These are phyloP conservation scores for Saccharum spontaneum DNA, from an alignment of 176 grass and related monocot species.

Conservation along the genomic window DNA sequence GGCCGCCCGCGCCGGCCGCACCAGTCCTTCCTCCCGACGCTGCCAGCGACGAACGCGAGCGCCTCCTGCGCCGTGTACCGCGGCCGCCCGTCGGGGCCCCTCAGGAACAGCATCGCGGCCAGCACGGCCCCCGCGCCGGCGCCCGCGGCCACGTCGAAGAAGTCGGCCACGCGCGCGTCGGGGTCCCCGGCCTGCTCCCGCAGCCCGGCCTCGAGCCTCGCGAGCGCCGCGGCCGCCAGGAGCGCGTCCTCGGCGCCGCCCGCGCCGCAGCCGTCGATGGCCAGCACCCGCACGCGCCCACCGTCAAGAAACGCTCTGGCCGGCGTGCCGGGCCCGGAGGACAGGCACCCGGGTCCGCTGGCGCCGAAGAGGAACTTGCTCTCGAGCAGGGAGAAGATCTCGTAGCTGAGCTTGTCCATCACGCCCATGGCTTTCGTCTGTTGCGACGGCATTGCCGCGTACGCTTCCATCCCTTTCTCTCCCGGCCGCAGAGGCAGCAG, in stretches of 20 bases:
- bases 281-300: slow-evolving; percentile 54
- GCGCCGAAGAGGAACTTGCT: slow-evolving; percentile 69
- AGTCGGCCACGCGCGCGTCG: slow-evolving; percentile 59
- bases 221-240: slow-evolving; percentile 53
- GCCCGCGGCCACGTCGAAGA: slow-evolving; percentile 79
- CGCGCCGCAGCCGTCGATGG: slow-evolving; percentile 62
- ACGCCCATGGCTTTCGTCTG: slow-evolving; percentile 17
- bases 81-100: slow-evolving; percentile 50
- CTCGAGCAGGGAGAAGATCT: slow-evolving; percentile 72
- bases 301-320: background rate
- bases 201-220: slow-evolving; percentile 55
- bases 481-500: background rate
- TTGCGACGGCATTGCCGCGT: slow-evolving; percentile 27
- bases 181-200: slow-evolving; percentile 34
- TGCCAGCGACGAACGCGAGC: slow-evolving; percentile 40
- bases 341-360: background rate
- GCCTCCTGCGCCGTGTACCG: slow-evolving; percentile 62
- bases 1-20: slow-evolving; percentile 10
- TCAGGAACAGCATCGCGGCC: slow-evolving; percentile 59
- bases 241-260: slow-evolving; percentile 54
- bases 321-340: slow-evolving; percentile 46
- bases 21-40: slow-evolving; percentile 23
- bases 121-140: slow-evolving; percentile 63
- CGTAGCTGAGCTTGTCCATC: slow-evolving; percentile 57
- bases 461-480: background rate